These are phyloP conservation scores for Sphaceloma murrayae DNA, from an alignment of 2,329 filamentous ascomycete species.

Conservation along the genomic window DNA sequence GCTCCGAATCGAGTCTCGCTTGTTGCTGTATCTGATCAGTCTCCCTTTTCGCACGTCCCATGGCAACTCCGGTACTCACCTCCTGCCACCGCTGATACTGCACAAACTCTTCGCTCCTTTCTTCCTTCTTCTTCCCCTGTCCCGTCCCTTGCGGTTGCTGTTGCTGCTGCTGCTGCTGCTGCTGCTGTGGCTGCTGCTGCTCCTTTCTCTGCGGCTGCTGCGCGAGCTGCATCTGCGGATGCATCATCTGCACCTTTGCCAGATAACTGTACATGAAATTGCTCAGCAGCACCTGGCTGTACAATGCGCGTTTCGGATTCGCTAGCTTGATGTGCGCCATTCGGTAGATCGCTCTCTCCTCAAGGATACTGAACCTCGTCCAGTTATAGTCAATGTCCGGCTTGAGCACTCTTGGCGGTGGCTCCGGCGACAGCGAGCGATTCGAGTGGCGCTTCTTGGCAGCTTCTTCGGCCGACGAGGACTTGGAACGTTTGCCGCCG, in stretches of 20 bases:
- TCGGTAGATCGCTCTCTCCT: conserved; percentile 93
- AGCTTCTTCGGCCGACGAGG: conserved; percentile 40
- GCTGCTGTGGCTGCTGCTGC: conserved; percentile 29
- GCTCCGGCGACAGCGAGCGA: conserved; percentile 71
- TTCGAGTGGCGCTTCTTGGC: conserved; percentile 58
- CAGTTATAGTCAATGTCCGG: conserved; percentile 93
- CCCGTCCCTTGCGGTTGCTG: conserved; percentile 31
- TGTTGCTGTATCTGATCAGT: too few relatives aligned
- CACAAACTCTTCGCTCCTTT: conserved; percentile 27
- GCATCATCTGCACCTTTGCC: conserved; percentile 97
- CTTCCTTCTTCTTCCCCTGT: conserved; percentile 19
- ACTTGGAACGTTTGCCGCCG: conserved; percentile 51
- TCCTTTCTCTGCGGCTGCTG: conserved; percentile 49
- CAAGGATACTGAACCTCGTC: conserved; percentile 87
- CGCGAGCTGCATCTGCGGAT: conserved; percentile 89
- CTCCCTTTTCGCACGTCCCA: too few relatives aligned
- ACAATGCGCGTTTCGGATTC: conserved; percentile 83
- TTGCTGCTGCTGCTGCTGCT: conserved; percentile 31
- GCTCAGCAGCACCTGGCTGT: conserved; percentile 90
- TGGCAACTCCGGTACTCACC: too few relatives aligned
- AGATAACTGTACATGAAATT: conserved; percentile 99
- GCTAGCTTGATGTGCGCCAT: conserved; percentile 99
- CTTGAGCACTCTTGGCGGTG: conserved; percentile 59
- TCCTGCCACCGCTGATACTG: conserved; percentile 32
- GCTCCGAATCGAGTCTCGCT: conserved; percentile 23